Evolutionary conservation across 495 filamentous ascomycete species (phyloP).

Genomic region (Aspergillus ellipticus): DNA sequence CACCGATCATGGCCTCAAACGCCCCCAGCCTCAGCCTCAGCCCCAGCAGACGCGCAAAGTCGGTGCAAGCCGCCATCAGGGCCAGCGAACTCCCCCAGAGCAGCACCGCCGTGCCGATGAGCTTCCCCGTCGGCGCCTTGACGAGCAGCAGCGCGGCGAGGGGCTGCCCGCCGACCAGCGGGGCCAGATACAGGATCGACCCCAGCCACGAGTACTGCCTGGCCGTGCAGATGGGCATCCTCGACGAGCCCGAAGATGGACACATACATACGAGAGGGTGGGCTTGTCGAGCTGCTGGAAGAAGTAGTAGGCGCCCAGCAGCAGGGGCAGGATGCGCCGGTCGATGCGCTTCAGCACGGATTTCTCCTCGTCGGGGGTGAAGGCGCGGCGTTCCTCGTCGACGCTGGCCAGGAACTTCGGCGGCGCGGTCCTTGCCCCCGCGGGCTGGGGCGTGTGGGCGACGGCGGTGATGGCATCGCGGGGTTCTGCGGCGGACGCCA

Average conservation of each 20-base stretch:
- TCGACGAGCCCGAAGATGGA: conserved; percentile 42
- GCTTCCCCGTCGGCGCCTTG: conserved; percentile 31
- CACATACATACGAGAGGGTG: conserved; percentile 45
- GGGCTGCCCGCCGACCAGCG: conserved; percentile 35
- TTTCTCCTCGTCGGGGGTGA: conserved; percentile 48
- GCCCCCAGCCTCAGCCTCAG: conserved; percentile 54
- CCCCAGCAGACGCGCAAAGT: conserved; percentile 48
- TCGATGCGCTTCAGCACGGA: conserved; percentile 47
- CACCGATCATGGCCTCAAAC: conserved; percentile 45
- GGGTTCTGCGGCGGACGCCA: neutral
- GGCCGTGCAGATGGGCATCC: conserved; percentile 35
- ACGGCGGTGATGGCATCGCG: conserved; percentile 8
- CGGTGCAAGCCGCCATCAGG: conserved; percentile 49
- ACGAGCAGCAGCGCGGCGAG: conserved; percentile 23
- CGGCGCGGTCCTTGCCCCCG: neutral
- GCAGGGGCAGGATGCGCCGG: conserved; percentile 39
- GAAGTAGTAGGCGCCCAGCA: conserved; percentile 29
- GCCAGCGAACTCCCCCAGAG: conserved; percentile 49
- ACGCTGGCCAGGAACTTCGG: conserved; percentile 18
- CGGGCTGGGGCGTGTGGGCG: neutral
- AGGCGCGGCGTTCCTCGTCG: conserved; percentile 13
- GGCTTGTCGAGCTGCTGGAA: conserved; percentile 55
- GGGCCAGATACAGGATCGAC: conserved; percentile 42
- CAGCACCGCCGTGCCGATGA: conserved; percentile 51
- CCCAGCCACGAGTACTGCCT: conserved; percentile 49